Evolutionary conservation across 805 yeast species (phyloP).

Genomic region (Kodamaea sagamina): DNA sequence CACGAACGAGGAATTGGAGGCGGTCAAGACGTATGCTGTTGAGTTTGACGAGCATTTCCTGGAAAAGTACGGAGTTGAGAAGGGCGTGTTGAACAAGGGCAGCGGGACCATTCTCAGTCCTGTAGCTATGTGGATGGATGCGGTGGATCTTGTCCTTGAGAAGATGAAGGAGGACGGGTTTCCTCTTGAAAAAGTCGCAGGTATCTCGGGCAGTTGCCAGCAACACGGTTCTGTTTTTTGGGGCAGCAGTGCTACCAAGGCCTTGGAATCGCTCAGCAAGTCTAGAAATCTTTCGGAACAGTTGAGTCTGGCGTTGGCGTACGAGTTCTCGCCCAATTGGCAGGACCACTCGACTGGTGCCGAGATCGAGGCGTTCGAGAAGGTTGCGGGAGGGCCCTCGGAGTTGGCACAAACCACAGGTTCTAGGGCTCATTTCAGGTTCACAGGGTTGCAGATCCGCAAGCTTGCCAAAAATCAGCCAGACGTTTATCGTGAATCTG

Average conservation of each 20-base stretch:
- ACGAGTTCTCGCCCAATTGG: constrained; percentile 83
- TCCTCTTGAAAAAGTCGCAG: constrained; percentile 60
- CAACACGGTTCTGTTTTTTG: constrained; percentile 92
- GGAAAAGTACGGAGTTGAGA: constrained; percentile 57
- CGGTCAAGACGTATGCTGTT: constrained; percentile 58
- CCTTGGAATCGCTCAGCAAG: constrained; percentile 31
- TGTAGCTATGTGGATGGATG: constrained; percentile 88
- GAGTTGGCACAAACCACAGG: constrained; percentile 72
- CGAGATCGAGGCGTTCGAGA: constrained; percentile 65
- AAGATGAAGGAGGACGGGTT: constrained; percentile 52
- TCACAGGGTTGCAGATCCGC: constrained; percentile 90
- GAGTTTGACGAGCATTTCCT: constrained; percentile 71
- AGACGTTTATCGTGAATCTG: constrained; percentile 55
- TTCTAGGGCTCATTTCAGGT: constrained; percentile 83
- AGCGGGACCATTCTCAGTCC: constrained; percentile 72
- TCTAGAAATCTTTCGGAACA: constrained; percentile 43
- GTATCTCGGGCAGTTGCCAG: constrained; percentile 84
- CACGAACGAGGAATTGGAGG: constrained; percentile 53
- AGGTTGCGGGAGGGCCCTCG: constrained; percentile 57
- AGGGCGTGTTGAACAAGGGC: constrained; percentile 67
- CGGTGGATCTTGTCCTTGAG: constrained; percentile 64
- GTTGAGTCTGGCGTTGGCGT: constrained; percentile 56
- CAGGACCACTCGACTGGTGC: constrained; percentile 86
- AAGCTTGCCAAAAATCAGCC: constrained; percentile 62
- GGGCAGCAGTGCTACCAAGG: constrained; percentile 50